Base-by-base conservation (phyloP, 768 basidiomycete species). In the Pleurotus tuber-regium region DNA sequence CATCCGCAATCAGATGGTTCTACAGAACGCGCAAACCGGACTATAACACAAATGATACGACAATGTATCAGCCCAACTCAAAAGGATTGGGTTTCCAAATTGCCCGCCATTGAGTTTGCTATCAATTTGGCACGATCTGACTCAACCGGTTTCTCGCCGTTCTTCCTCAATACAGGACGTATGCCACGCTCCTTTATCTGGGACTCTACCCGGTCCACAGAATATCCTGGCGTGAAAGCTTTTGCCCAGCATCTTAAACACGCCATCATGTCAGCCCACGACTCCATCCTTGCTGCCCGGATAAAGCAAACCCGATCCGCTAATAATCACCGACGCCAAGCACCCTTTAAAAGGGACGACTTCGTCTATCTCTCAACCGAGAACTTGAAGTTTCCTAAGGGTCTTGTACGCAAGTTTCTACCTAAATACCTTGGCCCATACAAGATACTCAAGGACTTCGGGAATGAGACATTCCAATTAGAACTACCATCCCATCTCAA, bases 71-170 rank as follows among this genome's bases (percentile, higher is more conserved):
- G 40, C 1, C 48, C 54, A 7, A 50, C 62, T 33, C 67, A 68
- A 49, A 57, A 58, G 35, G 61, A 66, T 39, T 73, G 68, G 70
- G 64, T 56, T 1, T 2, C 28, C 1, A 60, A 56, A 41, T 33
- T 72, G 19, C 63, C 68, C 2, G 61, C 6, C 11, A 68, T 70
- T 19, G 69, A 73, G 53, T 73, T 73, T 58, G 52, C 72, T 1
- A 61, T 74, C 21, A 75, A 74, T 43, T 51, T 43, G 0, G 66
- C 72, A 0, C 42, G 62, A 0, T 69, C 68, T 0, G 65, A 68
- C 5, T 59, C 59, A 1, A 75, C 71, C 1, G 68, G 70, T 2
- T 70, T 59, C 50, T 30, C 69, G 0, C 73, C 72, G 1, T 75
- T 74, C 57, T 64, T 63, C 23, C 59, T 60, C 9, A 58, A 60